These are phyloP conservation scores for Earliella scabrosa DNA, from an alignment of 1,284 basidiomycete genomes.

Conservation along the genomic window DNA sequence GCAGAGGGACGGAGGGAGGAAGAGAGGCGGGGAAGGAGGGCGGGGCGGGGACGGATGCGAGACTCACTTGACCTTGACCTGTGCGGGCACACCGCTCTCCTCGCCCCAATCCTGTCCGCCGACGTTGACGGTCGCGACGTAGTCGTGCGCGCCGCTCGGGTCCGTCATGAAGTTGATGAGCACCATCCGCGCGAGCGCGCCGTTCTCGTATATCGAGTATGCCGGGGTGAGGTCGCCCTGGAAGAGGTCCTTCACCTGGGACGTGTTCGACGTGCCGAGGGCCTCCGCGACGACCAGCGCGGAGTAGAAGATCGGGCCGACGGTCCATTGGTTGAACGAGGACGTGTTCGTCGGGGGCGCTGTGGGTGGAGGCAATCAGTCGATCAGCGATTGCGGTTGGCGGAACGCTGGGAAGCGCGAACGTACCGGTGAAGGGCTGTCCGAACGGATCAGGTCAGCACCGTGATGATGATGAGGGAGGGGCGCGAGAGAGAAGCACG, in stretches of 20 bases:
- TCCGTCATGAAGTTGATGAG: conserved; percentile 42
- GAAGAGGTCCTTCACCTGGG: conserved; percentile 35
- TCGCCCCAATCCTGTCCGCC: conserved; percentile 31
- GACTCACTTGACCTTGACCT: conserved; percentile 34
- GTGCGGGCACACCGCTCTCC: conserved; percentile 25
- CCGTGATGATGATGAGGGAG: not conserved
- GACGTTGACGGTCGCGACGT: conserved; percentile 35
- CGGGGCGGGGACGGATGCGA: too few relatives aligned
- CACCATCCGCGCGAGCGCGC: conserved; percentile 32
- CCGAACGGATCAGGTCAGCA: not conserved
- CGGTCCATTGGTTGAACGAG: conserved; percentile 39
- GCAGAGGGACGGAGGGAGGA: not conserved
- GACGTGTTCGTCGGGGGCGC: conserved; percentile 43
- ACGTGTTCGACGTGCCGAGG: conserved; percentile 35
- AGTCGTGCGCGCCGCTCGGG: conserved; percentile 34
- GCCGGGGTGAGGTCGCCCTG: conserved; percentile 32
- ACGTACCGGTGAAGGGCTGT: conserved; percentile 40
- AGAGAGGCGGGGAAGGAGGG: not conserved
- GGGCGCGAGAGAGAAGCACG: not conserved
- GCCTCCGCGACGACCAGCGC: conserved; percentile 39
- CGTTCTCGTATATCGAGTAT: conserved; percentile 29
- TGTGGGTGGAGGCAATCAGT: conserved; percentile 9
- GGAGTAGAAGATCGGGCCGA: conserved; percentile 42
- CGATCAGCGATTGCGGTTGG: not conserved
- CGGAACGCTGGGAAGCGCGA: not conserved